These are phyloP conservation scores for Pigoraptor vietnamica DNA, from an alignment of 78 protist genomes.

Conservation along the genomic window DNA sequence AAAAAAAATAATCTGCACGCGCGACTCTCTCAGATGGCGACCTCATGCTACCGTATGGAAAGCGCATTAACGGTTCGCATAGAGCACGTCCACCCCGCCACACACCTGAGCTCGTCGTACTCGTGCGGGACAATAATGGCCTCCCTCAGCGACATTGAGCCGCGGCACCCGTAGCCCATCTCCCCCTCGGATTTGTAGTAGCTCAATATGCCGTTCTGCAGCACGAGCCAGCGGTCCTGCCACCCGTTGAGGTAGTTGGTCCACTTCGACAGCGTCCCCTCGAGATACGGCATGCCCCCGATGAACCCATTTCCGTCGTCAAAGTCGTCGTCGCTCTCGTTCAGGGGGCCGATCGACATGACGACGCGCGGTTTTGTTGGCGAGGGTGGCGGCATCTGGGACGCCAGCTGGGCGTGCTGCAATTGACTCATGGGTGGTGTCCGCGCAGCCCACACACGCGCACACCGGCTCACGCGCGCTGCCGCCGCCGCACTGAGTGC, in stretches of 20 bases:
- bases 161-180: background rate
- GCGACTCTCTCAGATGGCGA: background rate
- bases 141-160: background rate
- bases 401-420: too few relatives aligned
- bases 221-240: background rate
- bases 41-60: background rate
- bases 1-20: background rate
- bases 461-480: too few relatives aligned
- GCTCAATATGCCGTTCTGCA: background rate
- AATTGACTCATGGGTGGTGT: too few relatives aligned
- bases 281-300: background rate
- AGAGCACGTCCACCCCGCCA: too few relatives aligned
- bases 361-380: too few relatives aligned
- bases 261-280: background rate
- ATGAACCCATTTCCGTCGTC: too few relatives aligned
- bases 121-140: background rate
- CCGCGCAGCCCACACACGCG: too few relatives aligned
- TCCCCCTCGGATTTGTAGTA: background rate
- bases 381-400: too few relatives aligned
- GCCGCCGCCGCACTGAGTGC: too few relatives aligned
- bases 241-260: constrained; percentile 6
- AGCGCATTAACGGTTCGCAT: background rate
- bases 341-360: too few relatives aligned
- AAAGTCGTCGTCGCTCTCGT: too few relatives aligned
- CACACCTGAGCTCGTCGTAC: background rate